These are phyloP conservation scores for Avicennia marina DNA, from an alignment of 257 asterid genomes.

Conservation along the genomic window DNA sequence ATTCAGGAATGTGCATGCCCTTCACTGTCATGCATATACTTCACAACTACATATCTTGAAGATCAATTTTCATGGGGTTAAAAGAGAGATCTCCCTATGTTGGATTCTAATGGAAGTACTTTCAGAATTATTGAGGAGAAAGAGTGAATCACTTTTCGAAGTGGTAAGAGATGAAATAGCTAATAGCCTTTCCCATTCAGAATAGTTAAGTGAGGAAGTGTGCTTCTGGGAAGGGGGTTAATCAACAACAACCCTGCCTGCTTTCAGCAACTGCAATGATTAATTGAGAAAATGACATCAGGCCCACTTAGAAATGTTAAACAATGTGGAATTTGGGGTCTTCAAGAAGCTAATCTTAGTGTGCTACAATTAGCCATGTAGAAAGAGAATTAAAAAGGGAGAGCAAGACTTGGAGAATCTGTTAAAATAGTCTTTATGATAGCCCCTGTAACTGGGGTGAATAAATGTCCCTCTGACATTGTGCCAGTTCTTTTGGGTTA, in stretches of 20 bases:
- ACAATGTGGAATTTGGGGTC: background rate
- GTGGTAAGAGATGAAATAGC: conserved; percentile 28
- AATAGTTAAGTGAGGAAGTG: conserved; percentile 25
- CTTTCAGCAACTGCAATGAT: conserved; percentile 24
- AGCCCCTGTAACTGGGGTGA: conserved; percentile 9
- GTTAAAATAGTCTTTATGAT: conserved; percentile 19
- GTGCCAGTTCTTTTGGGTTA: conserved; percentile 30
- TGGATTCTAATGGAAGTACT: conserved; percentile 31
- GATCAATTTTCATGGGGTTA: conserved; percentile 12
- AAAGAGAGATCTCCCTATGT: conserved; percentile 5
- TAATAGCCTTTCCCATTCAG: conserved; percentile 24
- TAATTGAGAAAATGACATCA: conserved; percentile 13
- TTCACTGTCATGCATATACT: conserved; percentile 34
- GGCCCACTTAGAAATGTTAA: background rate
- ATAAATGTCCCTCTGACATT: background rate
- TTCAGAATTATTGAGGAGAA: conserved; percentile 42
- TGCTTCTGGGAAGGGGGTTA: conserved; percentile 18
- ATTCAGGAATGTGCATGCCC: conserved; percentile 49
- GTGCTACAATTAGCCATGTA: background rate
- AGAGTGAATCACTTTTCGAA: conserved; percentile 36
- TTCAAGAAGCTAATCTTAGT: background rate
- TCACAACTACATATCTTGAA: conserved; percentile 22
- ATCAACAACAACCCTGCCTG: conserved; percentile 5
- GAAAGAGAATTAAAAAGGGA: conserved; percentile 19
- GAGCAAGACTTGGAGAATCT: conserved; percentile 48